Percentiles rank a stretch among this genome's conserved stretches.
phyloP scores from a whole-genome alignment of 768 basidiomycete species.

The Astraeus odoratus region DNA sequence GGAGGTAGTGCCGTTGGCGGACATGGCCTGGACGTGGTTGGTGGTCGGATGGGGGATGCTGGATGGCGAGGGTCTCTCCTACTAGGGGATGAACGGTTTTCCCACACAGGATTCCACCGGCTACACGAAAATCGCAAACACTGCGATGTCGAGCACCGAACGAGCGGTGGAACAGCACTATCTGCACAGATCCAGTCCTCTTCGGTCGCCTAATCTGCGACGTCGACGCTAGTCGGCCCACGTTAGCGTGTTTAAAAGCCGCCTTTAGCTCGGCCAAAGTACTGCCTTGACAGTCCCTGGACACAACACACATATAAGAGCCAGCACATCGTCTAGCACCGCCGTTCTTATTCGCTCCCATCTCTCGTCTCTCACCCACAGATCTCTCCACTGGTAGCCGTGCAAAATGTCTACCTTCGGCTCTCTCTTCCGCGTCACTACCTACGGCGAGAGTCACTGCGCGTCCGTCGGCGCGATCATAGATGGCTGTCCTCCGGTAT shows the following conservation, averaged over 20 bases:
- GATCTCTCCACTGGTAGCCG: slow-evolving; percentile 4
- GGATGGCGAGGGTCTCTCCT: not conserved
- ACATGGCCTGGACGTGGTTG: slow-evolving; percentile 10
- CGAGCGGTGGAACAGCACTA: too few relatives aligned
- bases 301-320: slow-evolving; percentile 20
- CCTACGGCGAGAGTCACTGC: slow-evolving; percentile 97
- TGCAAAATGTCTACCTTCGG: slow-evolving; percentile 90
- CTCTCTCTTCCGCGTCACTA: slow-evolving; percentile 86
- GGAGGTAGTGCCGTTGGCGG: slow-evolving; percentile 17
- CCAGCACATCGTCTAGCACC: slow-evolving; percentile 4
- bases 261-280: slow-evolving; percentile 15
- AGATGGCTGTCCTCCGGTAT: slow-evolving; percentile 88
- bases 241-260: slow-evolving; percentile 4
- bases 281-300: too few relatives aligned
- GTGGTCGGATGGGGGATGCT: not conserved
- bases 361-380: too few relatives aligned
- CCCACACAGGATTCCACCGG: too few relatives aligned
- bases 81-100: not conserved
- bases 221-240: slow-evolving; percentile 3
- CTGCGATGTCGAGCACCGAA: too few relatives aligned
- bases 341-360: slow-evolving; percentile 1
- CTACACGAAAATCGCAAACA: too few relatives aligned
- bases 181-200: too few relatives aligned
- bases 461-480: slow-evolving; percentile 95
- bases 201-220: not conserved